Evolutionary conservation across 495 filamentous ascomycete species (phyloP).

Genomic region (Sabuloglossum arenarium): DNA sequence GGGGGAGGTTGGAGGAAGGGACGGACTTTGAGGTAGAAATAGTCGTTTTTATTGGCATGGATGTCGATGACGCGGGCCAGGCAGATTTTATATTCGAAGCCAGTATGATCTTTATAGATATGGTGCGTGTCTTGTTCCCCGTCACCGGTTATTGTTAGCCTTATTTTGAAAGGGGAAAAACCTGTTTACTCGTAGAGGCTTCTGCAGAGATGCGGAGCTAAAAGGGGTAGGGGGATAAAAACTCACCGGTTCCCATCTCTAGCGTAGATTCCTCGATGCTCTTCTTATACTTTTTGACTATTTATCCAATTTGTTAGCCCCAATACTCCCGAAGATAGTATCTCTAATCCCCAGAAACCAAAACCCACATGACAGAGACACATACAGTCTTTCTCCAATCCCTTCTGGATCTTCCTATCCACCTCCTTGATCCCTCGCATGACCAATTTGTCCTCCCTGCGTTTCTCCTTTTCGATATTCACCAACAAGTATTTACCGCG

Average conservation of each 20-base stretch:
- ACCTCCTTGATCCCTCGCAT: conserved; percentile 5
- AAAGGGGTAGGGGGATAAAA: neutral
- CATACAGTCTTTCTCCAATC: conserved; percentile 6
- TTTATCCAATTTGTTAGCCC: neutral
- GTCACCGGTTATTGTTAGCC: neutral
- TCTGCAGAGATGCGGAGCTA: too few relatives aligned
- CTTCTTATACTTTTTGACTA: neutral
- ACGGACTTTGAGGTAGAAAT: conserved; percentile 19
- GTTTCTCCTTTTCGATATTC: conserved; percentile 16
- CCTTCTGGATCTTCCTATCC: conserved; percentile 13
- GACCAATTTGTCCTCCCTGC: conserved; percentile 11
- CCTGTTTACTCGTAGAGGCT: too few relatives aligned
- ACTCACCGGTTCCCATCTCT: neutral
- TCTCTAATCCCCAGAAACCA: neutral
- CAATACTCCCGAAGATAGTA: neutral
- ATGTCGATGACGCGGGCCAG: conserved; percentile 22
- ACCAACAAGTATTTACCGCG: conserved; percentile 23
- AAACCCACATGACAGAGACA: neutral
- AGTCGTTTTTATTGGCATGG: conserved; percentile 18
- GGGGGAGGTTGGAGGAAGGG: neutral
- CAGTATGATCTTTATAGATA: conserved; percentile 24
- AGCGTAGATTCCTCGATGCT: neutral
- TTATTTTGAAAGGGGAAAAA: neutral
- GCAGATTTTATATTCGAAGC: conserved; percentile 27
- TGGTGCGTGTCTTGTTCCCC: conserved; percentile 23